phyloP scores from a whole-genome alignment of 106 monocot genomes.

The Xerophyta viscosa region DNA sequence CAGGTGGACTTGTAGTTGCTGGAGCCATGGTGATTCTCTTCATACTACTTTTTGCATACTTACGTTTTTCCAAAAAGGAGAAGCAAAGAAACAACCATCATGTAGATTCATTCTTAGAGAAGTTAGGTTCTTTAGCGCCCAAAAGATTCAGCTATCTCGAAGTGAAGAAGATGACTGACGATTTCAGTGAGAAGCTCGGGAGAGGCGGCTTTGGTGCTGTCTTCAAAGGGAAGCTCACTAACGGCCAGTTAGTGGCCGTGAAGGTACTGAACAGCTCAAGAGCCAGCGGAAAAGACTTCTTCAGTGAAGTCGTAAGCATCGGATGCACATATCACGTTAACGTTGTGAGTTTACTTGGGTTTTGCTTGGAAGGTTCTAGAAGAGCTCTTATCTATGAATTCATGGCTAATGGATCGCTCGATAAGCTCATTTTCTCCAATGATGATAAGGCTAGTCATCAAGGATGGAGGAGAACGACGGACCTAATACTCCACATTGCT shows the following conservation, averaged over 20 bases:
- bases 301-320: conserved; percentile 41
- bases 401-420: conserved; percentile 41
- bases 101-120: too few relatives aligned
- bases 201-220: conserved; percentile 30
- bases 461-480: neutral
- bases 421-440: conserved; percentile 28
- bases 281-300: conserved; percentile 34
- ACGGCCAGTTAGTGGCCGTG: neutral
- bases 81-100: too few relatives aligned
- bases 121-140: too few relatives aligned
- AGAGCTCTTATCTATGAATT: conserved; percentile 35
- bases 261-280: conserved; percentile 26
- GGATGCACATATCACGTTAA: conserved; percentile 43
- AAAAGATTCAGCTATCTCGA: conserved; percentile 21
- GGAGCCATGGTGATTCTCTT: too few relatives aligned
- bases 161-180: conserved; percentile 11
- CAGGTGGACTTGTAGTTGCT: too few relatives aligned
- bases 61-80: too few relatives aligned
- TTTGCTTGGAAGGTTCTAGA: conserved; percentile 34
- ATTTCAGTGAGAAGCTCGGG: conserved; percentile 16
- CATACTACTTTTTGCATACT: too few relatives aligned
- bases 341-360: conserved; percentile 35
- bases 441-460: neutral
- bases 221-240: conserved; percentile 11
- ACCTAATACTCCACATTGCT: neutral